Conservation (phyloP, 2,329 filamentous ascomycete genomes). For the Trichoderma koningii region DNA sequence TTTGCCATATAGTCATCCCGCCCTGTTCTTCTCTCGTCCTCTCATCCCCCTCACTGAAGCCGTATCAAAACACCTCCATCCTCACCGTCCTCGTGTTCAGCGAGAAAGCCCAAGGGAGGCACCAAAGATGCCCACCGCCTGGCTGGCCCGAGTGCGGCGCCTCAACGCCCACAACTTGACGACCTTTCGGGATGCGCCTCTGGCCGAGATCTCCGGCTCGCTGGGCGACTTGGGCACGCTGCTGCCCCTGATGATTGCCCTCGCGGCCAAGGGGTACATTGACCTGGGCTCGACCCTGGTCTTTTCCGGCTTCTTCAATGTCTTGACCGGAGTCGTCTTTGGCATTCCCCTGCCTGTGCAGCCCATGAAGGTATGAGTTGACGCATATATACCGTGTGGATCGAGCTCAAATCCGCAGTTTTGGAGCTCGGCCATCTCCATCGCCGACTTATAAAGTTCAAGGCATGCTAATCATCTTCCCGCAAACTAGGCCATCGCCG, state of each 20-base stretch:
- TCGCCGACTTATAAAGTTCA: not conserved
- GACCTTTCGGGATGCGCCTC: constrained; percentile 50
- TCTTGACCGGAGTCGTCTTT: constrained; percentile 78
- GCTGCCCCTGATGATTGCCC: constrained; percentile 83
- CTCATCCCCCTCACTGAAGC: not conserved
- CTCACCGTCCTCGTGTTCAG: not conserved
- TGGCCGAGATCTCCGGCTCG: constrained; percentile 81
- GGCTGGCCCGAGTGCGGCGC: constrained; percentile 37
- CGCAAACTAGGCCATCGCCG: constrained; percentile 70
- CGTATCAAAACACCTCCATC: not conserved
- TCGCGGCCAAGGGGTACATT: constrained; percentile 76
- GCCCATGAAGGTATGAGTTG: constrained; percentile 65
- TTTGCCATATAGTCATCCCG: too few relatives aligned
- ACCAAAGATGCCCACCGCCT: constrained; percentile 31
- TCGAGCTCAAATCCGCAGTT: not conserved
- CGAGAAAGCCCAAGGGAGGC: too few relatives aligned
- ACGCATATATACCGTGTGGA: not conserved
- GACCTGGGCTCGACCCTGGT: constrained; percentile 81
- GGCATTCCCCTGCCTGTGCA: constrained; percentile 90
- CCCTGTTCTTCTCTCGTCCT: too few relatives aligned
- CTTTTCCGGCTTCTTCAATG: constrained; percentile 85
- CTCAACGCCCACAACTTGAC: constrained; percentile 51
- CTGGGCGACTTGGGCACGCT: constrained; percentile 87
- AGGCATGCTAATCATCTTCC: not conserved
- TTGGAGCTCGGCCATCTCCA: not conserved